Evolutionary conservation across 257 asterid species (phyloP), one percentile per base, ranked within the genome.

Genomic region (Solanum arcanum): DNA sequence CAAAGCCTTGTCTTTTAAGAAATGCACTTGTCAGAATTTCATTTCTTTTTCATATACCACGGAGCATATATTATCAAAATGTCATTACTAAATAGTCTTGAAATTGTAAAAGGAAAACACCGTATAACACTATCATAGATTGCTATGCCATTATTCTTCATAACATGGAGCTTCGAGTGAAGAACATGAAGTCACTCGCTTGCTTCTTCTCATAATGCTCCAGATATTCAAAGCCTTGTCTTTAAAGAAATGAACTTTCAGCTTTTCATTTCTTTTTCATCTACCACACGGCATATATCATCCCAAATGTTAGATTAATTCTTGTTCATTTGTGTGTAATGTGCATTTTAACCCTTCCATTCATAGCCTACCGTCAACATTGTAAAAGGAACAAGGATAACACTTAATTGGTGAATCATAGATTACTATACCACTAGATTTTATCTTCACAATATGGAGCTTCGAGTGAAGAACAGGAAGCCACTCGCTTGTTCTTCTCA

Each of bases 121-220:
- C 1, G 9, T 33, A 8, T 60, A 41, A 14, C 12, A 83, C 76
- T 59, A 23, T 39, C 7, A 18, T 44, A 84, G 18, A 23, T 23
- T 39, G 0, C 9, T 37, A n/a, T 68, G 35, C 29, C 21, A 42
- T 39, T 62, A 33, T n/a, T 72, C 8, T 9, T 6, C 2, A n/a
- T 20, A 21, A 29, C 29, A 47, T 70, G 92, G 92, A 84, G 90
- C 89, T 85, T 89, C 86, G 90, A 90, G 91, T 88, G 89, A 90
- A 90, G 89, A 87, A 89, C 91, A 85, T 49, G 73, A 86, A 86
- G 83, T 87, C n/a, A 18, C 66, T 85, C 49, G 88, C 89, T 88
- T 52, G 89, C 76, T 64, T 88, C 91, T 89, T 90, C 90, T 90
- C 91, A 90, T 86, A 89, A 69, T 83, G 91, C 88, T 89, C 92